A percentile compares a stretch with the other conserved stretches of the same genome.
Conservation (phyloP, 176 grass and related monocot species). For the Bothriochloa decipiens region DNA sequence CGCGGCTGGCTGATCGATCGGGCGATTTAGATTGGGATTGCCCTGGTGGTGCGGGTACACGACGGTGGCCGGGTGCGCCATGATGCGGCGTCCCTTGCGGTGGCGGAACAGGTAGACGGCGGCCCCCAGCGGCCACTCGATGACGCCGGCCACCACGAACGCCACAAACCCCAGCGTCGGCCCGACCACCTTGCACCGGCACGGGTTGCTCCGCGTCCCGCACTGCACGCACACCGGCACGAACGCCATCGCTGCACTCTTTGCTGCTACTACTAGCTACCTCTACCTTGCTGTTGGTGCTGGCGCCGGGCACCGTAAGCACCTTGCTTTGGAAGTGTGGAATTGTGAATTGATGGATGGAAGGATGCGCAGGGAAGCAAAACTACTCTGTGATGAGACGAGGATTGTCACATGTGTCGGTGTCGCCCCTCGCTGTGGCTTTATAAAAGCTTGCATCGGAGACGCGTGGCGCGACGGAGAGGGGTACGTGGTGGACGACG, state of each 20-base stretch:
- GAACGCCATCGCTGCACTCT: neutral
- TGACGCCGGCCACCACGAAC: slow-evolving; percentile 62
- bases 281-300: neutral
- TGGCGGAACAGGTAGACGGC: slow-evolving; percentile 82
- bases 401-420: neutral
- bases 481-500: slow-evolving; percentile 14
- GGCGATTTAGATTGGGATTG: slow-evolving; percentile 66
- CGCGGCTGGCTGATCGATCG: neutral
- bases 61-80: slow-evolving; percentile 74
- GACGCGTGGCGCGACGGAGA: slow-evolving; percentile 28
- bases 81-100: slow-evolving; percentile 91
- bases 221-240: slow-evolving; percentile 75
- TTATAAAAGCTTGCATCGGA: neutral
- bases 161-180: slow-evolving; percentile 90
- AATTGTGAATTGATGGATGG: slow-evolving; percentile 16
- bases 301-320: neutral
- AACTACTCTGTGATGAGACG: neutral
- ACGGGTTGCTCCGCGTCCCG: slow-evolving; percentile 89
- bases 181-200: slow-evolving; percentile 85
- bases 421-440: neutral
- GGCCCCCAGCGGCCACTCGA: slow-evolving; percentile 86
- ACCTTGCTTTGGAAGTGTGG: neutral
- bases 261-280: neutral
- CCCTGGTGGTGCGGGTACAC: slow-evolving; percentile 64
- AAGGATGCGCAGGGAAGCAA: neutral